Percentiles rank a stretch among this genome's conserved stretches.
Conservation (phyloP, 2,329 filamentous ascomycete species). For the Fusarium temperatum region DNA sequence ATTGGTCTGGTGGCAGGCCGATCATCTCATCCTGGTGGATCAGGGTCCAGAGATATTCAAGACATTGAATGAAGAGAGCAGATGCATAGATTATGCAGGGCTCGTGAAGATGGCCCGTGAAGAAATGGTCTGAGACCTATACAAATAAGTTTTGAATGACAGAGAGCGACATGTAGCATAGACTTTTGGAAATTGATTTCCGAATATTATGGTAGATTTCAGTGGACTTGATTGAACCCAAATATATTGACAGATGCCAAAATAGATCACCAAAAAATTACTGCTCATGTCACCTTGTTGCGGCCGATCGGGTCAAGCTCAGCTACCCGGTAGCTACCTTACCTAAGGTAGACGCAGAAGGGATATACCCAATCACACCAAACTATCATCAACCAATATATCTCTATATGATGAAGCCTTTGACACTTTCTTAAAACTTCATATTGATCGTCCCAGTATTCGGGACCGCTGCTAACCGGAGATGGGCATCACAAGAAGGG, state of each 20-base stretch:
- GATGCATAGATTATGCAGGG: conserved; percentile 28
- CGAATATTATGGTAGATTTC: background rate
- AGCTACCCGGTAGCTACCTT: background rate
- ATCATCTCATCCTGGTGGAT: conserved; percentile 31
- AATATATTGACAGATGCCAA: conserved; percentile 1
- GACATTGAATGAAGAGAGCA: background rate
- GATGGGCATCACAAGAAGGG: conserved; percentile 10
- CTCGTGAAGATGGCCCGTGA: background rate
- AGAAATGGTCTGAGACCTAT: background rate
- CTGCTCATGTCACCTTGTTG: background rate
- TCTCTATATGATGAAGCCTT: background rate
- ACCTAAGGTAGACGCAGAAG: background rate
- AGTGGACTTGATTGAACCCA: background rate
- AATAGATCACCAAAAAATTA: background rate
- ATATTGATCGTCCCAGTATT: background rate
- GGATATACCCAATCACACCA: background rate
- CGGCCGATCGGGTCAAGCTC: background rate
- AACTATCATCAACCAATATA: background rate
- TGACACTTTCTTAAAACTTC: background rate
- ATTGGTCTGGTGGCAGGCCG: conserved; percentile 19
- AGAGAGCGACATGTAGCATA: background rate
- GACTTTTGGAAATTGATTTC: background rate
- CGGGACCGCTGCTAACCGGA: conserved; percentile 12
- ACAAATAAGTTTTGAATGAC: conserved; percentile 3
- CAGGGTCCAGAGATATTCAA: conserved; percentile 21